A percentile compares a stretch with the other conserved stretches of the same genome.
phyloP scores from a whole-genome alignment of 805 yeast genomes.

The Kazachstania bromeliacearum region DNA sequence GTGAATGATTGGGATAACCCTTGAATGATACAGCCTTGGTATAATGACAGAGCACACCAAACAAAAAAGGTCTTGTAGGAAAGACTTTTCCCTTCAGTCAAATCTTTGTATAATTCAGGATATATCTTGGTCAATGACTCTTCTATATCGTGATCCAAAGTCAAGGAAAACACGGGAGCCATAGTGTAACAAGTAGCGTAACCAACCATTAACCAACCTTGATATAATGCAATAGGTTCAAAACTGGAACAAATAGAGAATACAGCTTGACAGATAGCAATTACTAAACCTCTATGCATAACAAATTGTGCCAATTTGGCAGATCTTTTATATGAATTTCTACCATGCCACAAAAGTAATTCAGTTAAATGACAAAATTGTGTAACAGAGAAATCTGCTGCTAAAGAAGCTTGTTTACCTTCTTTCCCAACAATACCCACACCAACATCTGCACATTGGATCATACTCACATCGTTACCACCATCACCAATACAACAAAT shows the following conservation, averaged over 20 bases:
- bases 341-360: conserved; percentile 91
- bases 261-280: conserved; percentile 91
- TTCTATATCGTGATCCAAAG: conserved; percentile 82
- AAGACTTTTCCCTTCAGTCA: conserved; percentile 78
- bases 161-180: conserved; percentile 95
- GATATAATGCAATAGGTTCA: conserved; percentile 89
- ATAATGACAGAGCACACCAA: conserved; percentile 85
- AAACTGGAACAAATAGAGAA: conserved; percentile 77
- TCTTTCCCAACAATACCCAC: conserved; percentile 98
- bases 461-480: conserved; percentile 98
- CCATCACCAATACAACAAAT: conserved; percentile 99
- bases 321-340: conserved; percentile 91
- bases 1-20: conserved; percentile 69
- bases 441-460: conserved; percentile 97
- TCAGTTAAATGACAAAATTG: conserved; percentile 86
- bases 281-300: conserved; percentile 89
- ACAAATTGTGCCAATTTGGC: conserved; percentile 94
- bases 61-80: conserved; percentile 81
- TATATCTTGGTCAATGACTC: conserved; percentile 81
- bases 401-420: conserved; percentile 93
- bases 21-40: conserved; percentile 84
- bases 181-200: conserved; percentile 94
- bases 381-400: conserved; percentile 91
- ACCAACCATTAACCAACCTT: conserved; percentile 98
- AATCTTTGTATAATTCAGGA: conserved; percentile 90